Evolutionary conservation across 148 eudicot species (phyloP), one percentile per base, ranked within the genome.

Genomic region (Fagopyrum tataricum): DNA sequence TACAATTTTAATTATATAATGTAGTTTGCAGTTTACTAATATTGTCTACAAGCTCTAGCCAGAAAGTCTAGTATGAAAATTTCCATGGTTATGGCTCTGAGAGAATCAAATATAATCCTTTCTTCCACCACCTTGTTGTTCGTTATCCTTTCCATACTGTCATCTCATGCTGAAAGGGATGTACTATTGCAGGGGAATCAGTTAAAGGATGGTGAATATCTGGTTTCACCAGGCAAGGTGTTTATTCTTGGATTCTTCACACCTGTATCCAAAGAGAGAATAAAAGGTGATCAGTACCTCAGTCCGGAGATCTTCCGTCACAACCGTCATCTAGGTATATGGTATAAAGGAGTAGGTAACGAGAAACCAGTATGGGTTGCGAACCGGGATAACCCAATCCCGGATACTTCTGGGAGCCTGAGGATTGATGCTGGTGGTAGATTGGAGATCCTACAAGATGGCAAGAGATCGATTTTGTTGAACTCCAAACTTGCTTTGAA

Each of bases 351-450:
- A 39, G 24, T 39, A 1, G 40, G 12, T 40, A 24, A 61, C 23
- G 15, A 26, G 5, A 5, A 40, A 15, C 67, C 67, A 24, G 67
- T 61, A 10, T 61, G 67, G 67, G 31, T 61, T 4, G 67, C 67
- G 40, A 61, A 61, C 31, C 24, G 67, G 67, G 67, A 61, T 12
- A 24, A 4, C 41, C 67, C 67, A 61, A 61, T 61, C 67, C 67
- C 67, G 9, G 23, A 17, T 12, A 26, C 17, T 24, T 61, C 67
- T 6, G 67, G 67, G 0, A 61, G 67, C 67, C 67, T 61, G 12
- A 24, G 12, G 67, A 61, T 61, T 7, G 67, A 26, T 2, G 31
- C 4, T 13, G 17, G 24, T 26, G 67, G 67, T 11, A 15, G 1
- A 4, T 26, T 61, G 6, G 31, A 24, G 67, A 61, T 61, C 13